A percentile compares a stretch with the other conserved stretches of the same genome.
Evolutionary conservation across 805 yeast species (phyloP).

Genomic region (Myxozyma geophila): DNA sequence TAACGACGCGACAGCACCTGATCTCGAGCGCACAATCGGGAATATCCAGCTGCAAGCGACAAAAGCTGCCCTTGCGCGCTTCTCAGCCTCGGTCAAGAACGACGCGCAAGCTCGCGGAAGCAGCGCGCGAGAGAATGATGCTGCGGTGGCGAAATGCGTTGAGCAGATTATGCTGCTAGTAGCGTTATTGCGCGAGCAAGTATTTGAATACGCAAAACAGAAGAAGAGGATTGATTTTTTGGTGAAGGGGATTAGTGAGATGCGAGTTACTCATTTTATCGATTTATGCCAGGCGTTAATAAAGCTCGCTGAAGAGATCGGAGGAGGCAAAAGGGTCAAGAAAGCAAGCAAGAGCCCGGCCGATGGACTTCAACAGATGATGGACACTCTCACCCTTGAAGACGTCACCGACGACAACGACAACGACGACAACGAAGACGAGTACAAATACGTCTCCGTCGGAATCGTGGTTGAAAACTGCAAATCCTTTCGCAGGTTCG

Average conservation of each 20-base stretch:
- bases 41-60: conserved; percentile 28
- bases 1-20: neutral
- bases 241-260: conserved; percentile 4
- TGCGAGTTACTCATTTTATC: conserved; percentile 12
- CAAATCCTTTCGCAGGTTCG: conserved; percentile 15
- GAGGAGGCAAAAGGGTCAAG: neutral
- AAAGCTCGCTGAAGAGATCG: conserved; percentile 23
- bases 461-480: conserved; percentile 24
- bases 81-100: conserved; percentile 13
- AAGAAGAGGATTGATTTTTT: conserved; percentile 11
- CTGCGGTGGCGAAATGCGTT: conserved; percentile 17
- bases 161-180: conserved; percentile 14
- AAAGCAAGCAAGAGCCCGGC: neutral
- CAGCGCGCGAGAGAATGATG: neutral
- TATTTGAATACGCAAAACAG: neutral
- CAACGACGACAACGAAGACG: conserved; percentile 1
- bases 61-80: conserved; percentile 27
- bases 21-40: conserved; percentile 19
- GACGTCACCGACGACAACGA: neutral
- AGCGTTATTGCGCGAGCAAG: conserved; percentile 11
- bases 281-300: conserved; percentile 19
- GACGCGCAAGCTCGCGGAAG: conserved; percentile 15
- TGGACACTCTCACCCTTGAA: neutral
- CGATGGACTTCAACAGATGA: conserved; percentile 1
- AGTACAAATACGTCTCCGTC: conserved; percentile 24